phyloP scores from a whole-genome alignment of 2,329 filamentous ascomycete species.

The Colletotrichum siamense region DNA sequence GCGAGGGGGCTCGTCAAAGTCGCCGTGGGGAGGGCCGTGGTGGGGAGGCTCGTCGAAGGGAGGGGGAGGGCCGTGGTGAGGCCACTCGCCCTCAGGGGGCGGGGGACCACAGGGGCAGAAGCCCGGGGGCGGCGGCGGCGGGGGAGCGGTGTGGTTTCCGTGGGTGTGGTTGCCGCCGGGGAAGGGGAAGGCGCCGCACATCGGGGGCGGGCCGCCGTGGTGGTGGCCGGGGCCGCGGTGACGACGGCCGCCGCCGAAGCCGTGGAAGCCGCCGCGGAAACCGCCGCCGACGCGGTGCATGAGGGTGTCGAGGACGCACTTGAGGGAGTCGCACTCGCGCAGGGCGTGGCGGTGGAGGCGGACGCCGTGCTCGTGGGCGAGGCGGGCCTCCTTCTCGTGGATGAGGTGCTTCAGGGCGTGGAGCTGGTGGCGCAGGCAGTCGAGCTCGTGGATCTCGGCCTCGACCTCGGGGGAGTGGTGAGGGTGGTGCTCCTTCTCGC shows the following conservation, averaged over 20 bases:
- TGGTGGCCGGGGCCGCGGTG: background rate
- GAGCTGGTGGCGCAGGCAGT: constrained; percentile 46
- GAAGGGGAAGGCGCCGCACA: constrained; percentile 26
- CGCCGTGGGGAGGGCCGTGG: constrained; percentile 23
- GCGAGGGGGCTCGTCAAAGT: constrained; percentile 11
- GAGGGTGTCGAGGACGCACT: constrained; percentile 47
- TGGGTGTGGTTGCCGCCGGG: constrained; percentile 27
- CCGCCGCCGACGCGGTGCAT: constrained; percentile 41
- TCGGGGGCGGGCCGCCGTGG: background rate
- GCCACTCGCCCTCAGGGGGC: constrained; percentile 25
- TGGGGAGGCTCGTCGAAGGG: constrained; percentile 12
- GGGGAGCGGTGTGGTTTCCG: constrained; percentile 27
- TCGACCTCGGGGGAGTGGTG: constrained; percentile 37
- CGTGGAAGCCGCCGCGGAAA: constrained; percentile 2
- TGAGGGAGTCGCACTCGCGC: constrained; percentile 43
- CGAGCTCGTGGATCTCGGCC: constrained; percentile 49
- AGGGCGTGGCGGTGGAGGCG: constrained; percentile 24
- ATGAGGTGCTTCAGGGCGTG: constrained; percentile 48
- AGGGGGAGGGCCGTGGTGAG: constrained; percentile 26
- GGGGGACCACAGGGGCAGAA: constrained; percentile 34
- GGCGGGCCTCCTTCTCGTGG: constrained; percentile 43
- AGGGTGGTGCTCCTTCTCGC: constrained; percentile 9
- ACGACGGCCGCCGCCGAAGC: background rate
- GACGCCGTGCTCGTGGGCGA: constrained; percentile 40
- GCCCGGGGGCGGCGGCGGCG: constrained; percentile 28